Evolutionary conservation across 2,329 filamentous ascomycete species (phyloP), one percentile per base, ranked within the genome.

Genomic region (Aurifilum marmelostoma): DNA sequence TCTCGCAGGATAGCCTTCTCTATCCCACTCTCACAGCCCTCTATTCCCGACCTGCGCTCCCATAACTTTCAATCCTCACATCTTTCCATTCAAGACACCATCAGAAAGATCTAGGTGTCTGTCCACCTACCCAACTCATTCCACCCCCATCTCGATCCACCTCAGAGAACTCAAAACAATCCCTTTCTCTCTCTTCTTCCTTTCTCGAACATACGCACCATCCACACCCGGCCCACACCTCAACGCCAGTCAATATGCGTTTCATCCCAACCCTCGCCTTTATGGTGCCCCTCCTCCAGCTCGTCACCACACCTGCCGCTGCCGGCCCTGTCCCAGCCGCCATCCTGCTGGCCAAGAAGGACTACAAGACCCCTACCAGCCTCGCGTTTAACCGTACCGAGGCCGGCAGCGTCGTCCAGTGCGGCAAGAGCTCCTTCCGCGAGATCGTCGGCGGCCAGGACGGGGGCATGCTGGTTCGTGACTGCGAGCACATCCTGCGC

Each of bases 311-410:
- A 12, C 21, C 34, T 2, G 27, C 62, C n/a, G 50, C 34, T 4
- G 27, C 62, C n/a, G 43, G 8, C 18, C 43, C 43, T 21, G 18
- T n/a, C 43, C 43, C 43, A 2, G 43, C 43, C 16, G 41, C 16
- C 43, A 21, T 7, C 16, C 4, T 34, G 34, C 14, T 43, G 18
- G 24, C 63, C 16, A 37, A 56, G 37, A 61, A 54, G 27, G 64
- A 43, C 14, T 39, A 66, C 21, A 43, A 68, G 58, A 68, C 47
- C 29, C 69, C 69, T 21, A 60, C 24, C 24, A n/a, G 16, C 16
- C 32, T 58, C 24, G 11, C 65, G 29, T 16, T 65, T n/a, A 37
- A 11, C 54, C 37, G 47, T 24, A 16, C 63, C n/a, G 27, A 16
- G 29, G 9, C 5, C 37, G 7, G 27, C 14, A 52, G 34, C 29